Conservation (phyloP, 257 asterid species). For the Solanum ossicruentum region DNA sequence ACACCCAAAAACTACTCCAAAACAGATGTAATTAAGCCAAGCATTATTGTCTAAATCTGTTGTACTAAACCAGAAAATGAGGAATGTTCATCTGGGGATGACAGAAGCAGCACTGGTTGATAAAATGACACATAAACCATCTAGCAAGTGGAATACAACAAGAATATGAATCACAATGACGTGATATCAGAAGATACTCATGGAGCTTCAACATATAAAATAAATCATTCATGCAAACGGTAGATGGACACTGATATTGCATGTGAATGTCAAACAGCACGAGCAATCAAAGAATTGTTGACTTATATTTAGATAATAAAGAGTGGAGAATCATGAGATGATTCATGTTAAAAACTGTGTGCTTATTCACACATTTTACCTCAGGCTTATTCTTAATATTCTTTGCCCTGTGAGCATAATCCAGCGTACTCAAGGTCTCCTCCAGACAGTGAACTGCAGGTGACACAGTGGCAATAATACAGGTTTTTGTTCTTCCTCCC, state of each 20-base stretch:
- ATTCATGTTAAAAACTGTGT: not conserved
- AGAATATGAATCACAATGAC: not conserved
- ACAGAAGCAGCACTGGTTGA: not conserved
- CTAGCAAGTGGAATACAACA: not conserved
- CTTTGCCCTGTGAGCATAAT: conserved; percentile 87
- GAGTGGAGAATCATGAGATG: not conserved
- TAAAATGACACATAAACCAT: not conserved
- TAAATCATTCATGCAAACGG: not conserved
- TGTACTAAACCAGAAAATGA: not conserved
- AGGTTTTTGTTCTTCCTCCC: conserved; percentile 89
- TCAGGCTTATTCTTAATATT: conserved; percentile 88
- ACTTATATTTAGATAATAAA: not conserved
- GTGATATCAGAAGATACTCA: not conserved
- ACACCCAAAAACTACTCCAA: not conserved
- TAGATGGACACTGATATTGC: not conserved
- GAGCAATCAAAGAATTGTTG: not conserved
- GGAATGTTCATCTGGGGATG: not conserved
- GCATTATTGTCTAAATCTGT: not conserved
- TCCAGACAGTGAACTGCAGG: conserved; percentile 91
- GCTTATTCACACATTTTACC: conserved; percentile 15
- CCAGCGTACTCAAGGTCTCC: conserved; percentile 87
- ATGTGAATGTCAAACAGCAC: not conserved
- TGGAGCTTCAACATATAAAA: not conserved
- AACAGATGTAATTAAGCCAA: not conserved
- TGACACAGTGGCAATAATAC: conserved; percentile 85